phyloP scores from a whole-genome alignment of 345 rosid genomes.

The Camelina laxa region DNA sequence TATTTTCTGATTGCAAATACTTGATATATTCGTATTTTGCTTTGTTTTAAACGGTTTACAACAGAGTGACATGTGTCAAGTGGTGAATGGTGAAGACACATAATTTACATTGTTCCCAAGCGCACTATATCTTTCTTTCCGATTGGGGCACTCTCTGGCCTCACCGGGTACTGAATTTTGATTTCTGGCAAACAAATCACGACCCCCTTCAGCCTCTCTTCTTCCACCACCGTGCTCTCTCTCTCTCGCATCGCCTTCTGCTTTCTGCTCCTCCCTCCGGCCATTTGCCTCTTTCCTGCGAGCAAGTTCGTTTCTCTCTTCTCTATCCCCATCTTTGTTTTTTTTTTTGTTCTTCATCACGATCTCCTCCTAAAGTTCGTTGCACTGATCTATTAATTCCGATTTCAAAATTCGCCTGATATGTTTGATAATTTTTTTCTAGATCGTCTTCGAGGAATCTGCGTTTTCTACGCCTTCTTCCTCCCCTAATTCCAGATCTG shows the following conservation, averaged over 20 bases:
- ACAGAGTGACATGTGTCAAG: constrained; percentile 8
- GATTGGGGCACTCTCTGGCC: background rate
- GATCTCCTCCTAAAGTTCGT: background rate
- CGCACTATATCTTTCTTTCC: constrained; percentile 1
- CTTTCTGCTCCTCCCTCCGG: background rate
- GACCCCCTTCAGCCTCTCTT: constrained; percentile 16
- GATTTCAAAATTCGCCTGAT: constrained; percentile 8
- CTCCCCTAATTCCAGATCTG: constrained; percentile 24
- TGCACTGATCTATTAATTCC: constrained; percentile 21
- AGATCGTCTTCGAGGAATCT: constrained; percentile 28
- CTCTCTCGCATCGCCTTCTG: constrained; percentile 10
- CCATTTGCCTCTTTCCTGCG: constrained; percentile 8
- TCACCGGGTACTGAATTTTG: background rate
- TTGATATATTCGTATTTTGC: no score
- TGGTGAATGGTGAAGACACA: constrained; percentile 35
- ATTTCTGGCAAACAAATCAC: constrained; percentile 20
- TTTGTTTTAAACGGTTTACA: background rate
- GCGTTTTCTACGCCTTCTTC: constrained; percentile 19
- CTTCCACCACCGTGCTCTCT: constrained; percentile 9
- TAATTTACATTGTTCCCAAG: constrained; percentile 18
- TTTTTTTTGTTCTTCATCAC: background rate
- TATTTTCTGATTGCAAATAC: no score
- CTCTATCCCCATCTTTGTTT: background rate
- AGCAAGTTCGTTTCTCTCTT: constrained; percentile 20
- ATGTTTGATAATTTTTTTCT: constrained; percentile 4